A percentile compares a stretch with the other conserved stretches of the same genome.
phyloP scores from a whole-genome alignment of 2,329 filamentous ascomycete species.

The Diaporthe sp. region DNA sequence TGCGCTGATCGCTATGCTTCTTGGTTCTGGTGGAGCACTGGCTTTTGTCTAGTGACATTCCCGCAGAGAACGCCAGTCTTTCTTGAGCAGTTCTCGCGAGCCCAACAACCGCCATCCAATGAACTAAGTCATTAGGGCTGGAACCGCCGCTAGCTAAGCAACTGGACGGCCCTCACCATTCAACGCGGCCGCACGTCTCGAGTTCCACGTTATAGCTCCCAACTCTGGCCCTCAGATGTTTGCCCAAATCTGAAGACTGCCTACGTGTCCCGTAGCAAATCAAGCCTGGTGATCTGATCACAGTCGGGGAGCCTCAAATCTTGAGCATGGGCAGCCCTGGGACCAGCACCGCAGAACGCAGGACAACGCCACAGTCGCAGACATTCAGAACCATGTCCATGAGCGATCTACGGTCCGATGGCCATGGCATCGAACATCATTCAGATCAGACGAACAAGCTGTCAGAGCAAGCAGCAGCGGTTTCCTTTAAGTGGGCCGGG shows the following conservation, averaged over 20 bases:
- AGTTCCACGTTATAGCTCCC: neutral
- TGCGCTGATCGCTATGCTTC: constrained; percentile 32
- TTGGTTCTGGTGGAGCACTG: constrained; percentile 13
- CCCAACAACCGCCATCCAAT: neutral
- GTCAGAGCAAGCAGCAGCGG: neutral
- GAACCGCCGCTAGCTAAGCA: constrained; percentile 12
- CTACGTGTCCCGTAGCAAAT: neutral
- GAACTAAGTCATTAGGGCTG: neutral
- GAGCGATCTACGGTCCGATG: constrained; percentile 9
- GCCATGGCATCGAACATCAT: constrained; percentile 17
- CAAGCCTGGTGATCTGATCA: neutral
- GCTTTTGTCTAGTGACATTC: constrained; percentile 18
- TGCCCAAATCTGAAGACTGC: neutral
- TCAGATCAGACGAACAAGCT: constrained; percentile 31
- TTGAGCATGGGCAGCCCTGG: constrained; percentile 1
- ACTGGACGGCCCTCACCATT: constrained; percentile 17
- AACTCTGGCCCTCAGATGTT: neutral
- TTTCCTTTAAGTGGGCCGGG: neutral
- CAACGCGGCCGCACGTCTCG: neutral
- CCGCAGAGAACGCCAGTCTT: constrained; percentile 21
- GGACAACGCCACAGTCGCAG: constrained; percentile 2
- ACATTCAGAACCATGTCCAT: neutral
- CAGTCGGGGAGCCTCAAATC: neutral
- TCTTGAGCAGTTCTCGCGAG: constrained; percentile 25
- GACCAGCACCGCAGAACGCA: neutral